These are phyloP conservation scores for Gossypium herbaceum DNA, from an alignment of 345 rosid genomes.

Conservation along the genomic window DNA sequence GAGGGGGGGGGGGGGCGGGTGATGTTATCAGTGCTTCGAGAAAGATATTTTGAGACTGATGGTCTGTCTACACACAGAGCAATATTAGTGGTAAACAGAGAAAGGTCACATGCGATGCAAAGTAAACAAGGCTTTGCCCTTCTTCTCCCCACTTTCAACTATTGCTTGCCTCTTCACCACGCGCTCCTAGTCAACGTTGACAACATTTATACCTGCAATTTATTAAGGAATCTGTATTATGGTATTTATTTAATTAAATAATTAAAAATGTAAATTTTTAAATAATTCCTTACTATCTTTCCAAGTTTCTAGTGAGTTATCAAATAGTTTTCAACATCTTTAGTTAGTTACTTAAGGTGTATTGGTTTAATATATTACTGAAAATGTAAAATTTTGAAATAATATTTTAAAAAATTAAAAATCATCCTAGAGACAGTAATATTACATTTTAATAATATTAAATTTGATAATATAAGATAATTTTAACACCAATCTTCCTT, in stretches of 20 bases:
- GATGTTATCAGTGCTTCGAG: background rate
- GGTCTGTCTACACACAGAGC: conserved; percentile 6
- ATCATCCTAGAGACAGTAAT: too few species aligned
- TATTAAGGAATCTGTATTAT: too few species aligned
- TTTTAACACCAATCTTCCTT: too few species aligned
- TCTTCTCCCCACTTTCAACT: background rate
- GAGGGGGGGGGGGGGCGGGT: background rate
- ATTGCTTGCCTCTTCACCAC: background rate
- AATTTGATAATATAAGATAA: too few species aligned
- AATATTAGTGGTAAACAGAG: conserved; percentile 15
- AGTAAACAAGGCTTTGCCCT: background rate
- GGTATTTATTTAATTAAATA: too few species aligned
- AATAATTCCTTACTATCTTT: background rate
- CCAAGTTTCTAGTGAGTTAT: background rate
- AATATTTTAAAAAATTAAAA: too few species aligned
- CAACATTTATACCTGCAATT: background rate
- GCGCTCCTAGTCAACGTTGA: background rate
- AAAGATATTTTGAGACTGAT: conserved; percentile 4
- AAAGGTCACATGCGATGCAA: conserved; percentile 14
- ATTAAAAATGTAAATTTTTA: background rate
- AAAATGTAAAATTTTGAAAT: too few species aligned
- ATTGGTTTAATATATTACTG: background rate
- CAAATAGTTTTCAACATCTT: background rate
- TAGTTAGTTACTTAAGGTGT: too few species aligned
- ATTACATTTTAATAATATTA: too few species aligned